Conservation (phyloP, 1,139 yeast species). For the Torulaspora globosa region DNA sequence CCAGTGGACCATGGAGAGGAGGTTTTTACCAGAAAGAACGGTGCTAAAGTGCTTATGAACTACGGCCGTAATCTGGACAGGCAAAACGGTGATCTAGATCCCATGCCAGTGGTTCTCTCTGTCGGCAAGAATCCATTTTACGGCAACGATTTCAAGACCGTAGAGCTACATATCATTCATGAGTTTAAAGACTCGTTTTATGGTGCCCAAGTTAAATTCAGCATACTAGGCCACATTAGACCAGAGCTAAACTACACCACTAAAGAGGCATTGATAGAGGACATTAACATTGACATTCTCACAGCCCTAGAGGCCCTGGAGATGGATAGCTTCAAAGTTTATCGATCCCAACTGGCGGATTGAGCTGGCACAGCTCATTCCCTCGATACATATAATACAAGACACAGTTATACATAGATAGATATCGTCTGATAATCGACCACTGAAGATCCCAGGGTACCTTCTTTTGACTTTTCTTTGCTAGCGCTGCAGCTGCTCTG, state of each 20-base stretch:
- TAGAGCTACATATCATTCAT: conserved; percentile 84
- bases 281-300: conserved; percentile 73
- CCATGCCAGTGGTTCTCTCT: conserved; percentile 87
- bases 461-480: not conserved
- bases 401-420: not conserved
- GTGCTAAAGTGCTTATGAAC: conserved; percentile 50
- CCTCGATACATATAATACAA: not conserved
- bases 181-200: conserved; percentile 66
- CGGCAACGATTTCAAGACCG: conserved; percentile 59
- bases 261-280: conserved; percentile 78
- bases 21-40: conserved; percentile 33
- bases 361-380: not conserved
- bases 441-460: not conserved
- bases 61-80: conserved; percentile 52
- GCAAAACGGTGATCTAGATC: conserved; percentile 40
- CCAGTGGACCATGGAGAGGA: conserved; percentile 21
- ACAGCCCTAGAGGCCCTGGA: conserved; percentile 54
- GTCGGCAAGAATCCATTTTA: conserved; percentile 96
- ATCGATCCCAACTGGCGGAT: conserved; percentile 4
- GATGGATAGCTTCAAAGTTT: conserved; percentile 12
- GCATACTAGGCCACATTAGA: conserved; percentile 80
- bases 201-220: conserved; percentile 69
- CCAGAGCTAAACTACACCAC: conserved; percentile 88
- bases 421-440: no score
- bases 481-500: not conserved